Base-by-base conservation (phyloP, 495 filamentous ascomycete species). In the Annulohypoxylon stygium region DNA sequence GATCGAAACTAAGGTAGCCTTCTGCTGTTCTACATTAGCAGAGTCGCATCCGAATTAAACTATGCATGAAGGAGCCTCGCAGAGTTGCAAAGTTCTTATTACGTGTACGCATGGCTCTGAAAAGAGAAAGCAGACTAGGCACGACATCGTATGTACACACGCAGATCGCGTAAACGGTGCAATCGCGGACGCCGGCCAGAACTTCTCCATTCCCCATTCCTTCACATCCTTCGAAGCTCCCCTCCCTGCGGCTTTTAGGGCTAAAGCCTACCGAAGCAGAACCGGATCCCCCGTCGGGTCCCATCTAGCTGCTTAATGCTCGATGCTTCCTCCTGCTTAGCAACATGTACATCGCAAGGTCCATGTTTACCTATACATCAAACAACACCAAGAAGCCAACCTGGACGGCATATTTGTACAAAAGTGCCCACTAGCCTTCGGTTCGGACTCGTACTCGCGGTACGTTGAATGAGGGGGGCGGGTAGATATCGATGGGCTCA, bases 171-270 rank as follows among this genome's bases (percentile, higher is more conserved):
- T 20, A 37, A 48, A 30, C 53, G 1, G 41, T 10, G 53, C 34
- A 16, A 37, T 26, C 39, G 25, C 11, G 34, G 51, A 16, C 26
- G 43, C 33, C 25, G 47, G 16, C 25, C 26, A 34, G 41, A 43
- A 43, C 34, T 39, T 53, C 30, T 7, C 10, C 10, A 9, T 54
- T 25, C 65, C 54, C 10, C 10, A 9, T 54, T 25, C 65, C 54
- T 58, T 25, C 58, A 45, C 45, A 48, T 68, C 58, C 57, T 57
- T 57, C 53, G 33, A 37, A 37, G 53, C 30, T 20, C 53, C n/a
- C 30, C 33, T 37, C 53, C 53, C 53, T 37, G 16, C 14, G 53
- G 14, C 30, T 33, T 23, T 20, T 33, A 18, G 30, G n/a, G 16
- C 9, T 34, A 34, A 45, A 18, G 18, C 3, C 5, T 25, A 51